Base-by-base conservation (phyloP, 768 basidiomycete genomes). In the Russula vinacea region DNA sequence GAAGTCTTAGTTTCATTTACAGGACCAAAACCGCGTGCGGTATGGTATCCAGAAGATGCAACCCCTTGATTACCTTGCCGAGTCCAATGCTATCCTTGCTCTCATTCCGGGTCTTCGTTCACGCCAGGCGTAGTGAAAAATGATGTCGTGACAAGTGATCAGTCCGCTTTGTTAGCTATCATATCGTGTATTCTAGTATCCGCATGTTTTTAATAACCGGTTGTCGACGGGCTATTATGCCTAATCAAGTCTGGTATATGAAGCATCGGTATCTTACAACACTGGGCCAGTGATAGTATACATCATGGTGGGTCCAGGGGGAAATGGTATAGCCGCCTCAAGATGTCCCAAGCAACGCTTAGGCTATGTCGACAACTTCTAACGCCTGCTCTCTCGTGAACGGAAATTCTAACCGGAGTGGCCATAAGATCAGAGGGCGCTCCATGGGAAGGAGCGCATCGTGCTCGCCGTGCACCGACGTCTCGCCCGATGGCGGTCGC, bases 1-100 rank as follows among this genome's bases (percentile, higher is more conserved):
- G 9, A 19, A 6, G 51, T 37, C n/a, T 24, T 60, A 11, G 13
- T 32, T 22, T 24, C 62, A 26, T 61, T 54, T 61, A 13, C 65
- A 96, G 93, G 92, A 92, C n/a, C 81, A 81, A 72, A 81, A 83
- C 3, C 87, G 94, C 26, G 85, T 92, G 52, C 85, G 92, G 42
- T 96, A 94, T 71, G 89, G 88, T 5, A 88, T 94, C 70, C 83
- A 85, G 56, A 83, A 80, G 58, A 87, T 92, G 13, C 75, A 73
- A 50, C 76, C 79, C 17, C 72, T 92, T 45, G 83, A 96, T 71
- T 95, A 87, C 72, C 79, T 79, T 60, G 84, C 82, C 73, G 92
- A 88, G 74, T 85, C 81, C 10, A 77, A 79, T 53, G 71, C 78
- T 26, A 76, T 93, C 63, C 78, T 82, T 35, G 83, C 88, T 60